Base-by-base conservation (phyloP, 1,284 basidiomycete species). In the Trametes hirsuta region DNA sequence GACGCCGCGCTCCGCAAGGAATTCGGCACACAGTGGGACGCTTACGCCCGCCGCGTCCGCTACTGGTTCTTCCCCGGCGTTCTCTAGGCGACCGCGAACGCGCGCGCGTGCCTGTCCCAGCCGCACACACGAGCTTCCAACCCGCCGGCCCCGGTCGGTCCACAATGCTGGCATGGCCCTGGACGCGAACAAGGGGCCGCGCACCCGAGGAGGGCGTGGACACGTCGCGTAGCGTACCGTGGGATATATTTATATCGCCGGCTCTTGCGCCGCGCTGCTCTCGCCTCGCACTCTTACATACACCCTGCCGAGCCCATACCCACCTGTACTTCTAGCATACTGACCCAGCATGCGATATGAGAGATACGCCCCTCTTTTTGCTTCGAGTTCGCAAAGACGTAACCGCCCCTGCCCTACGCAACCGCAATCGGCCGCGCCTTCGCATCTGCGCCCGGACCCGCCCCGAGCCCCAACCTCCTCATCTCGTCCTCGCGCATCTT, bases 21-120 rank as follows among this genome's bases (percentile, higher is more conserved):
- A 50, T 86, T 85, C 62, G 75, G 76, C 39, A 67, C 72, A 15
- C 77, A 84, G 65, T 86, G 84, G 84, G 80, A 83, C 6, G 65
- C 62, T n/a, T 86, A 84, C 63, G 81, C 82, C 34, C 67, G 63
- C 14, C 66, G 68, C 30, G 84, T 85, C n/a, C 76, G 68, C 30
- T 81, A 73, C 73, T 84, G 84, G 84, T 85, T 85, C 67, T 69
- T 84, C 65, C 84, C 84, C 24, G 82, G 83, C 21, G 18, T 79
- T 5, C 58, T 63, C 48, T 79, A 61, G 66, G 40, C 30, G 30
- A 30, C 30, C 30, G 30, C 30, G 30, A 5, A 4, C 30, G 30
- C 30, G 30, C 30, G 18, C 18, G 18, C 18, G 18, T 18, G 18
- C 18, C 18, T 18, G 18, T 18, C 18, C 18, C 18, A 18, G 18